Base-by-base conservation (phyloP, 2,329 filamentous ascomycete genomes). In the Aspergillus fumigatiaffinis region DNA sequence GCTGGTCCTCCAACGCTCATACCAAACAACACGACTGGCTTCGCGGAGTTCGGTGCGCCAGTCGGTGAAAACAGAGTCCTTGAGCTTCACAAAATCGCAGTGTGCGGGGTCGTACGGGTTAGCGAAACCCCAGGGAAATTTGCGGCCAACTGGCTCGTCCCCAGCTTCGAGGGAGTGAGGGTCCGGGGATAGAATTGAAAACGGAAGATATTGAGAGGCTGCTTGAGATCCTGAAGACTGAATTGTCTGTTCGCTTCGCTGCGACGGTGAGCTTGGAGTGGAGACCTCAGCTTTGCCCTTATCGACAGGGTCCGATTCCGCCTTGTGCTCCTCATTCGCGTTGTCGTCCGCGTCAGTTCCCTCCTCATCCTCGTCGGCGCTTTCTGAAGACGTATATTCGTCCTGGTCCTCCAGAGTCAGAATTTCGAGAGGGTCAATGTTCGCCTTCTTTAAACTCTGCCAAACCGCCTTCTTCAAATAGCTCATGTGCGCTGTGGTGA, bases 71-170 rank as follows among this genome's bases (percentile, higher is more conserved):
- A 99, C 90, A 7, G 89, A 87, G 58, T 97, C 92, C 77, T 94
- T 94, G 64, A 99, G 83, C 60, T 88, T 88, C 55, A 89, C 81
- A 73, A 97, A 99, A 76, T 99, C 94, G 77, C 94, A 99, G 77
- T 99, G 94, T 66, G 90, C 85, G 29, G 87, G 82, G 68, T 97
- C 88, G 79, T 94, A 92, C 0, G 94, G 94, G 70, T 97, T 91
- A 4, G 94, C 94, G 66, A 97, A 95, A 6, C 94, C 94, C 94
- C 94, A 99, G 0, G 94, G 90, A 73, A 97, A 99, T 63, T 88
- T 87, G 59, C 94, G 89, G 49, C 94, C 94, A 59, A 96, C 78
- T 2, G 75, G 77, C 44, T 73, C 69, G 55, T 76, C 70, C 9
- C 70, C 72, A 29, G 73, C 70, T 28, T 95, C 90, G 32, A 79